Conservation (phyloP, 2,329 filamentous ascomycete species). For the Penicillium frequentans region DNA sequence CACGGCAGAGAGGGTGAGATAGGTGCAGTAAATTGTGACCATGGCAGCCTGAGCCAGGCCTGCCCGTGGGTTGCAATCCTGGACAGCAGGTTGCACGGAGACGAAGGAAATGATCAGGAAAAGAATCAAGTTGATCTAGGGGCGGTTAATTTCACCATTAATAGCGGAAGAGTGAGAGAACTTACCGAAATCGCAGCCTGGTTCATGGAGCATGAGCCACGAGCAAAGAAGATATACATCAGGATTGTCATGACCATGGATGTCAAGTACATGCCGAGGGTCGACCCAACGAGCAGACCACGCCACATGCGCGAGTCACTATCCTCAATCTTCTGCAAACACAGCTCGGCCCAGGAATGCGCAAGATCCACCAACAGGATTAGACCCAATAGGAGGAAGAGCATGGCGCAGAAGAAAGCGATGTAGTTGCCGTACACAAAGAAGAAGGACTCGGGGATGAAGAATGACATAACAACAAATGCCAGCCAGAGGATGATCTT, state of each 20-base stretch:
- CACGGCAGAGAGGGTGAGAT: conserved; percentile 95
- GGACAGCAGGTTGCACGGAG: conserved; percentile 85
- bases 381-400: conserved; percentile 90
- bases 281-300: conserved; percentile 83
- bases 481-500: conserved; percentile 88
- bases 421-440: conserved; percentile 95
- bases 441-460: conserved; percentile 94
- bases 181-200: conserved; percentile 82
- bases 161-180: conserved; percentile 6
- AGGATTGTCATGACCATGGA: conserved; percentile 92
- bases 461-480: conserved; percentile 86
- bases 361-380: conserved; percentile 92
- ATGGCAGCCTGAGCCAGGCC: conserved; percentile 97
- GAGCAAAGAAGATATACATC: conserved; percentile 96
- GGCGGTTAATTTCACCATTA: conserved; percentile 15
- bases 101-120: conserved; percentile 78
- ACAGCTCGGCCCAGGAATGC: conserved; percentile 96
- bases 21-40: conserved; percentile 97
- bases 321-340: conserved; percentile 87
- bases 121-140: conserved; percentile 76
- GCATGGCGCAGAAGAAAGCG: conserved; percentile 80
- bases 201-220: conserved; percentile 84
- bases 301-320: conserved; percentile 84
- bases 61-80: conserved; percentile 89
- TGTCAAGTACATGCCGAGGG: conserved; percentile 86